phyloP scores from a whole-genome alignment of 2,329 filamentous ascomycete species.

The Apiospora malaysiana region DNA sequence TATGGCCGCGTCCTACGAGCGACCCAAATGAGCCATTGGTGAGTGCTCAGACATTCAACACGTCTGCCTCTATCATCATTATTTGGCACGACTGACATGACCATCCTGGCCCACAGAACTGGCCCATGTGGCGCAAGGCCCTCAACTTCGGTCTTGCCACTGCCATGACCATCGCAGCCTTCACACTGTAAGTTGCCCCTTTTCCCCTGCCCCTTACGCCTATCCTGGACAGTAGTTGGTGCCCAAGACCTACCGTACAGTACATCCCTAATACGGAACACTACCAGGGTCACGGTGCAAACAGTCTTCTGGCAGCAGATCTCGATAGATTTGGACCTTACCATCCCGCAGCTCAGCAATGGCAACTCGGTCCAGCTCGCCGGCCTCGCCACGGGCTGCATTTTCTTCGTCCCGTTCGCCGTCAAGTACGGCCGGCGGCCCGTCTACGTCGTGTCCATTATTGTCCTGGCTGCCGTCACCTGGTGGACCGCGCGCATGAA shows the following conservation, averaged over 20 bases:
- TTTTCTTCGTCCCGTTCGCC: constrained; percentile 43
- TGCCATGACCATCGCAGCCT: constrained; percentile 37
- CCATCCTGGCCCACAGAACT: constrained; percentile 34
- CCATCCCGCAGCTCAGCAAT: constrained; percentile 34
- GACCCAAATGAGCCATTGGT: constrained; percentile 43
- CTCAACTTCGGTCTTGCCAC: constrained; percentile 38
- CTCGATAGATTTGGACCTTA: constrained; percentile 37
- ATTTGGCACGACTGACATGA: not conserved
- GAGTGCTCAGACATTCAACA: not conserved
- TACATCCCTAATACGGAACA: not conserved
- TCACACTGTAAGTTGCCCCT: constrained; percentile 29
- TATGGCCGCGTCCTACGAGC: constrained; percentile 21
- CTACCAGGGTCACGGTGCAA: constrained; percentile 32
- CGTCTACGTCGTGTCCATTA: constrained; percentile 36
- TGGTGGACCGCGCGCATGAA: constrained; percentile 34
- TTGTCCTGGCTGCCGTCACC: constrained; percentile 31
- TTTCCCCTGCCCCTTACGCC: too few species aligned
- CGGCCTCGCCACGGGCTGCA: constrained; percentile 41
- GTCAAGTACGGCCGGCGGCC: constrained; percentile 43
- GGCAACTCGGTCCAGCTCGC: constrained; percentile 38
- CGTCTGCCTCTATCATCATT: too few species aligned
- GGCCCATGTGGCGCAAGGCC: constrained; percentile 37
- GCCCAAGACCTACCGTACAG: too few species aligned
- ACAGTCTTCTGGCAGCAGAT: constrained; percentile 43
- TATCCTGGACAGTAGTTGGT: too few species aligned